Conservation (phyloP, 2,329 filamentous ascomycete species). For the Fusarium sororula region DNA sequence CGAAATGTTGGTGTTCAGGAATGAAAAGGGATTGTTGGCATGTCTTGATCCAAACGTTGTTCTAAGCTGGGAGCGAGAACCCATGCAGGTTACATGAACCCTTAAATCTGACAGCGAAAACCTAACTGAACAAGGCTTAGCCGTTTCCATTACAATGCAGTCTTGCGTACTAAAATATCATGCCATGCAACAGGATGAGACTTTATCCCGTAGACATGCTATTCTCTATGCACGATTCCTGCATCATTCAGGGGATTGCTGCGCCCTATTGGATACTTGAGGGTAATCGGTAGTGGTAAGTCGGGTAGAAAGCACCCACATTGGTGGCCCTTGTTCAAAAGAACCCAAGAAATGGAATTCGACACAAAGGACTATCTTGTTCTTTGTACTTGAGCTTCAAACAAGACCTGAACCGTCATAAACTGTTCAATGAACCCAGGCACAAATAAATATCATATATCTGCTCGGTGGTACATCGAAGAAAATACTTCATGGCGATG, state of each 20-base stretch:
- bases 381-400: neutral
- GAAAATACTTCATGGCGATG: fast-evolving
- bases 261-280: fast-evolving
- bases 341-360: neutral
- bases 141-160: fast-evolving
- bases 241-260: neutral
- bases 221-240: neutral
- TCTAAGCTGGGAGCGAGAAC: neutral
- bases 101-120: neutral
- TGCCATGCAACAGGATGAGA: neutral
- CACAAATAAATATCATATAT: neutral
- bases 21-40: fast-evolving
- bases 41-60: neutral
- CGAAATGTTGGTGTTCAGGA: neutral
- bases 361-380: fast-evolving
- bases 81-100: neutral
- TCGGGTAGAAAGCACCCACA: fast-evolving
- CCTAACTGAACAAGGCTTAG: neutral
- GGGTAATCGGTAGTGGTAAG: fast-evolving
- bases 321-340: neutral
- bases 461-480: neutral
- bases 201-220: neutral
- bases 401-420: neutral
- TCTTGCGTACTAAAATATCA: neutral
- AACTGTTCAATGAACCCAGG: fast-evolving